phyloP scores from a whole-genome alignment of 805 yeast genomes.

The Kodamaea hsintzibuensis region DNA sequence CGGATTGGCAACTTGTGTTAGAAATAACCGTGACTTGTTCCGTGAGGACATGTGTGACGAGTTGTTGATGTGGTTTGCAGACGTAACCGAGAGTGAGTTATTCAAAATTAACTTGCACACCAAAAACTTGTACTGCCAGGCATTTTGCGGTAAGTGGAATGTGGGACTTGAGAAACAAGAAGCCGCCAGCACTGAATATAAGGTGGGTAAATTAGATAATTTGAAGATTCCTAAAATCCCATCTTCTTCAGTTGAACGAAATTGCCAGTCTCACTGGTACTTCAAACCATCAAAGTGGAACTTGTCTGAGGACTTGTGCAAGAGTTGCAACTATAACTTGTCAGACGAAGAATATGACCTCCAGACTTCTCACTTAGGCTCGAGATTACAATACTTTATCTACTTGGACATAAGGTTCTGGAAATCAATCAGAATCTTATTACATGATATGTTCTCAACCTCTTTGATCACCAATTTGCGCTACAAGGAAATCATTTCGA shows the following conservation, averaged over 20 bases:
- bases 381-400: constrained; percentile 58
- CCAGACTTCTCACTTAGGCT: constrained; percentile 38
- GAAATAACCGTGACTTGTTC: constrained; percentile 67
- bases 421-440: constrained; percentile 55
- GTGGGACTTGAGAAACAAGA: constrained; percentile 40
- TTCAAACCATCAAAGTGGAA: constrained; percentile 47
- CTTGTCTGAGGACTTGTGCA: constrained; percentile 40
- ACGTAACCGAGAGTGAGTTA: constrained; percentile 55
- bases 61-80: constrained; percentile 64
- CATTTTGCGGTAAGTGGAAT: constrained; percentile 63
- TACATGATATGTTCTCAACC: constrained; percentile 66
- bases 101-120: constrained; percentile 48
- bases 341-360: constrained; percentile 26
- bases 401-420: constrained; percentile 73
- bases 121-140: constrained; percentile 54
- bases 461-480: constrained; percentile 60
- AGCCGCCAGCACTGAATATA: constrained; percentile 17
- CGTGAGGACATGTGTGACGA: constrained; percentile 81
- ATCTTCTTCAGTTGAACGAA: constrained; percentile 10
- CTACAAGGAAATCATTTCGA: constrained; percentile 61
- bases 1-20: constrained; percentile 65
- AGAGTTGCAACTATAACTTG: constrained; percentile 50
- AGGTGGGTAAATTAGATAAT: constrained; percentile 35
- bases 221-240: constrained; percentile 42
- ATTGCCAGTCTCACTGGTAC: constrained; percentile 36